phyloP scores from a whole-genome alignment of 768 basidiomycete genomes.

The Tylopilus subfusipes region DNA sequence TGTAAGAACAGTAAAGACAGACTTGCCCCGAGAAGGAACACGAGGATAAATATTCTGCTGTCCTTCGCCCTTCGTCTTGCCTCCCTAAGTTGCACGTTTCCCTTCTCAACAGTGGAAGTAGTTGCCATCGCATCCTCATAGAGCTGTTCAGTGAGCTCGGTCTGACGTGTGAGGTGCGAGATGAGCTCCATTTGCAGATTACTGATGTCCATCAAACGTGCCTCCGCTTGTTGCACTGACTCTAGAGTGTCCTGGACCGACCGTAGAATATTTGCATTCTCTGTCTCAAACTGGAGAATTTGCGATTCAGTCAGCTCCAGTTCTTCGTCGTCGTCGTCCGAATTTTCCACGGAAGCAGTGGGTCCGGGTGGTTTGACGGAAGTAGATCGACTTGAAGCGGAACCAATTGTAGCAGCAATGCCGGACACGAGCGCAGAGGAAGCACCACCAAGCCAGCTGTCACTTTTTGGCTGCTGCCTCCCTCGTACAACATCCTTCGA shows the following conservation, averaged over 20 bases:
- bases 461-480: slow-evolving; percentile 22
- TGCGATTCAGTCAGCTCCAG: slow-evolving; percentile 81
- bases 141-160: slow-evolving; percentile 87
- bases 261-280: slow-evolving; percentile 84
- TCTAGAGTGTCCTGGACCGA: slow-evolving; percentile 83
- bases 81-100: slow-evolving; percentile 86
- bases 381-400: slow-evolving; percentile 34
- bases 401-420: slow-evolving; percentile 60
- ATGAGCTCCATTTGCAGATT: slow-evolving; percentile 91
- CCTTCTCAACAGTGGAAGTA: slow-evolving; percentile 80
- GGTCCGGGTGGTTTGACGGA: slow-evolving; percentile 24
- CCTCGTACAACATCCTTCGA: slow-evolving; percentile 28
- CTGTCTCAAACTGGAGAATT: slow-evolving; percentile 88
- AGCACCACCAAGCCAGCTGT: slow-evolving; percentile 62
- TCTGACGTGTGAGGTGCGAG: slow-evolving; percentile 81
- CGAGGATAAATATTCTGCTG: slow-evolving; percentile 80
- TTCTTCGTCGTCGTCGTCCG: slow-evolving; percentile 73
- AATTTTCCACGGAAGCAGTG: slow-evolving; percentile 37
- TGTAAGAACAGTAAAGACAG: slow-evolving; percentile 91
- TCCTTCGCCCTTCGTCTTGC: slow-evolving; percentile 86
- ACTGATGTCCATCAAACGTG: slow-evolving; percentile 88
- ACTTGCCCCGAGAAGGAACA: slow-evolving; percentile 91
- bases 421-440: slow-evolving; percentile 51
- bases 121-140: slow-evolving; percentile 93
- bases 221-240: slow-evolving; percentile 89